These are phyloP conservation scores for Darksidea phi DNA, from an alignment of 495 filamentous ascomycete species.

Conservation along the genomic window DNA sequence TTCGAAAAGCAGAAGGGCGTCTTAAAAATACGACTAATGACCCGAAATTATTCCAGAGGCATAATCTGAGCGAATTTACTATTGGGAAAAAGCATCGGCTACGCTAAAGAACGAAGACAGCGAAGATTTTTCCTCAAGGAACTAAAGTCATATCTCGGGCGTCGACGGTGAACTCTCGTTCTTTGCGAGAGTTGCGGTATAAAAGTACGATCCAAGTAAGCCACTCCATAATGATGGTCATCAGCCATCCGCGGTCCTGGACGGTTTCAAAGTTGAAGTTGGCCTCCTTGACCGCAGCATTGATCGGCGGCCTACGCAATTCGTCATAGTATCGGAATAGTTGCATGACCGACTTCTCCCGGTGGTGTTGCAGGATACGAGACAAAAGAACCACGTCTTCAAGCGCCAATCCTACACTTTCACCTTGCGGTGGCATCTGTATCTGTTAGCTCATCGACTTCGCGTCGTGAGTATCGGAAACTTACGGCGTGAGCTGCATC, in stretches of 20 bases:
- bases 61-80: too few relatives aligned
- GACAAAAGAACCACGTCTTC: conserved; percentile 31
- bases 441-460: not conserved
- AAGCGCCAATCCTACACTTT: conserved; percentile 28
- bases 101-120: too few relatives aligned
- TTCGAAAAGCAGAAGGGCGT: too few relatives aligned
- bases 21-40: too few relatives aligned
- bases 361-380: conserved; percentile 15
- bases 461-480: not conserved
- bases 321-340: conserved; percentile 16
- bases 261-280: conserved; percentile 26
- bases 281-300: conserved; percentile 28
- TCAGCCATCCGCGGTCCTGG: conserved; percentile 26
- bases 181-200: conserved; percentile 15
- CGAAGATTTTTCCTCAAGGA: not conserved
- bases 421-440: conserved; percentile 33
- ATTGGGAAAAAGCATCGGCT: too few relatives aligned
- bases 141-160: conserved; percentile 17
- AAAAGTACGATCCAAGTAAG: conserved; percentile 18
- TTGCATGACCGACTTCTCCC: not conserved
- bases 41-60: too few relatives aligned
- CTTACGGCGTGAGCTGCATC: conserved; percentile 33
- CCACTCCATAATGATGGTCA: conserved; percentile 26
- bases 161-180: conserved; percentile 27
- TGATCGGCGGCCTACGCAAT: conserved; percentile 20